Evolutionary conservation across 305 asterid species (phyloP).

Genomic region (Petunia hybrid): DNA sequence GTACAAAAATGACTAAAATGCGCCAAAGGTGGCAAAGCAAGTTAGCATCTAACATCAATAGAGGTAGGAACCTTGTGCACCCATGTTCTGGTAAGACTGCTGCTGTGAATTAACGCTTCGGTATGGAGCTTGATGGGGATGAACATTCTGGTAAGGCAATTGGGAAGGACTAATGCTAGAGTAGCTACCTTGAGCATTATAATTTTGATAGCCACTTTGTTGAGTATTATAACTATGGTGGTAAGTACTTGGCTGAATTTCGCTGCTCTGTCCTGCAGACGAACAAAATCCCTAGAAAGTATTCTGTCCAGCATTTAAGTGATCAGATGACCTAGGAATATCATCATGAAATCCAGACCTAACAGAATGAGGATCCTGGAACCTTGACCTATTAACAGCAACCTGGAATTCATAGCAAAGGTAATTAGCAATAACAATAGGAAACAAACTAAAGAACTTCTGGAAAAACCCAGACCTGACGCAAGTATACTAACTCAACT

Average conservation of each 20-base stretch:
- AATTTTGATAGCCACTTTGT: slow-evolving; percentile 40
- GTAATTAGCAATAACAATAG: slow-evolving; percentile 29
- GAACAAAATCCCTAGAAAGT: slow-evolving; percentile 34
- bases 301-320: slow-evolving; percentile 25
- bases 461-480: not conserved
- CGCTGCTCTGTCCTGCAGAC: slow-evolving; percentile 39
- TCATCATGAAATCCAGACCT: slow-evolving; percentile 41
- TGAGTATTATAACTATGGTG: slow-evolving; percentile 46
- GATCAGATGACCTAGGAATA: slow-evolving; percentile 30
- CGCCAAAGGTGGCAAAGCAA: not conserved
- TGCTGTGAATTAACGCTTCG: slow-evolving; percentile 43
- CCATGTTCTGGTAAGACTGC: slow-evolving; percentile 42
- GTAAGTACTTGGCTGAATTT: slow-evolving; percentile 41
- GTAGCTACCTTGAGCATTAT: slow-evolving; percentile 29
- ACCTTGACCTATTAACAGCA: slow-evolving; percentile 49
- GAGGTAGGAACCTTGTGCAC: slow-evolving; percentile 55
- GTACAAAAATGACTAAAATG: slow-evolving; percentile 40
- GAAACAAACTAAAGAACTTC: not conserved
- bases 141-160: slow-evolving; percentile 49
- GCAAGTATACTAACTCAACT: not conserved
- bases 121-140: slow-evolving; percentile 47
- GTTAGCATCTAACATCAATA: slow-evolving; percentile 43
- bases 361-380: slow-evolving; percentile 48
- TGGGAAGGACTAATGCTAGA: slow-evolving; percentile 46
- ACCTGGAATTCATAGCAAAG: slow-evolving; percentile 43